Evolutionary conservation across 169 alveolate species (phyloP).

Genomic region (Eimeria tenella): DNA sequence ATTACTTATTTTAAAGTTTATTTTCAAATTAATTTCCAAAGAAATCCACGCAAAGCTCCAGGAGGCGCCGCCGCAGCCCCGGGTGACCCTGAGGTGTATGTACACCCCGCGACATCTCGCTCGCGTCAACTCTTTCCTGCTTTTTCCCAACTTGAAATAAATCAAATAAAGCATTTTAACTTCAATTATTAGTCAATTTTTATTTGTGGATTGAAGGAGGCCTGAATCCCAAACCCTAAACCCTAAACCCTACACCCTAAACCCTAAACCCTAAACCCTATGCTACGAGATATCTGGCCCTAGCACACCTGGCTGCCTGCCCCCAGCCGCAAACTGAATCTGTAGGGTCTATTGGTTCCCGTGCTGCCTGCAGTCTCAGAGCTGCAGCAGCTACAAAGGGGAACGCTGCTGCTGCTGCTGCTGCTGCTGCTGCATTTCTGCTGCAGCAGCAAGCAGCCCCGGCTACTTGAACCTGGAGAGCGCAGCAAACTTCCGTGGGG

Average conservation of each 20-base stretch:
- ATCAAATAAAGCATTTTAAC: too few relatives aligned
- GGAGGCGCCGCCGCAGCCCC: constrained; percentile 77
- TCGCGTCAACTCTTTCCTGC: background rate
- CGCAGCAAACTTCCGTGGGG: too few relatives aligned
- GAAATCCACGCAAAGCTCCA: too few relatives aligned
- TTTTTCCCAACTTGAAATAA: background rate
- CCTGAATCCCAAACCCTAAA: background rate
- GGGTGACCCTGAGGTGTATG: background rate
- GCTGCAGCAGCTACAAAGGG: background rate
- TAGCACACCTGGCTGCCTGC: too few relatives aligned
- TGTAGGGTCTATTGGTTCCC: background rate
- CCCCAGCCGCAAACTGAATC: background rate
- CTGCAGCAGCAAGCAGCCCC: background rate
- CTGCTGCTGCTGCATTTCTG: constrained; percentile 95
- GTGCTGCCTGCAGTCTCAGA: background rate
- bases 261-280: background rate
- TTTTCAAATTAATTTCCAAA: too few relatives aligned
- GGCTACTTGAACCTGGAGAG: too few relatives aligned
- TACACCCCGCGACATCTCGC: background rate
- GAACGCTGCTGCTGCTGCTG: background rate
- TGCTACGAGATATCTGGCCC: too few relatives aligned
- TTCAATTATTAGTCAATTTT: background rate
- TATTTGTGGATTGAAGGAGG: background rate
- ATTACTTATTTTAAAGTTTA: too few relatives aligned
- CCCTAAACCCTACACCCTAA: background rate